Evolutionary conservation across 2,329 filamentous ascomycete genomes (phyloP), one percentile per base, ranked within the genome.

Genomic region (Fusarium praegraminearum): DNA sequence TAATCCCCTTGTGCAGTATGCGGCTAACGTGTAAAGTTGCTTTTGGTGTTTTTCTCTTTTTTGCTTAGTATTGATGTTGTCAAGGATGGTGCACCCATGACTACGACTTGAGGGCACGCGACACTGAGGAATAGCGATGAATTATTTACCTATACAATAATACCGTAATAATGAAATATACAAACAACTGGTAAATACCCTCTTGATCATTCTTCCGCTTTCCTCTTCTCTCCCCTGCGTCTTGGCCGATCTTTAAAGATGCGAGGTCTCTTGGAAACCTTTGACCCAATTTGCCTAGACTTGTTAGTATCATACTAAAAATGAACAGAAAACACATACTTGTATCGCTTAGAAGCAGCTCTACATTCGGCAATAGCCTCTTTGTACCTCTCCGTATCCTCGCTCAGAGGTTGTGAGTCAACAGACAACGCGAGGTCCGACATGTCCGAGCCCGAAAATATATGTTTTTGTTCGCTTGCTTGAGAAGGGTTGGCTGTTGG

Each of bases 11-110:
- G 11, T 51, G 16, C 13, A 15, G 47, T 20, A 7, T 9, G 24
- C 20, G 35, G 30, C 64, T 73, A 24, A 75, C 45, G 7, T 2
- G 30, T 10, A 9, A 53, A 75, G 73, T 59, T 75, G 11, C 52
- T 75, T 2, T 35, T 74, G 16, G 59, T 71, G 2, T 75, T 75
- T 59, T 73, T 75, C 52, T 65, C 58, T 9, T 53, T 75, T 45
- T 56, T 74, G n/a, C 26, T 73, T 16, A 58, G 67, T 13, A 75
- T 75, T 22, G 73, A 75, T 16, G 33, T 74, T 24, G 24, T 57
- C 11, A 71, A 73, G 22, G 60, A 35, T 2, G 43, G 24, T 10
- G 50, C 49, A n/a, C 24, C 43, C 12, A 12, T n/a, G 1, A 32
- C 33, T 11, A 41, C 41, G 9, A 6, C 30, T n/a, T 69, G 33